Percentiles rank a stretch among this genome's conserved stretches.
Evolutionary conservation across 306 rosid genomes (phyloP).

Genomic region (Dryas octopetala): DNA sequence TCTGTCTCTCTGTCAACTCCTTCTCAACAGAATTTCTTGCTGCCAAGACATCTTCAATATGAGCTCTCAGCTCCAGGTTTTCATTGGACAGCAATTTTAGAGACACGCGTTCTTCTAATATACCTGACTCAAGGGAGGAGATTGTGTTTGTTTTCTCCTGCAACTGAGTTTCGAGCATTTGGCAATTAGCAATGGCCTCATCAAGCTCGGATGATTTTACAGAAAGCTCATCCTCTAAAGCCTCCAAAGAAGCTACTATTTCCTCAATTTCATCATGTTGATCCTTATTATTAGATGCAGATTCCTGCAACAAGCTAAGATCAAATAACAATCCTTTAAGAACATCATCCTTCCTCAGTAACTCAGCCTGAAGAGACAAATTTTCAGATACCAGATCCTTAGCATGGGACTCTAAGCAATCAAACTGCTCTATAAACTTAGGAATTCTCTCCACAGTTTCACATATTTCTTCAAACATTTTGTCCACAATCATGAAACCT

Average conservation of each 20-base stretch:
- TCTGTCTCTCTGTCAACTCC: slow-evolving; percentile 56
- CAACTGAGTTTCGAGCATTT: slow-evolving; percentile 62
- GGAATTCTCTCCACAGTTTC: slow-evolving; percentile 39
- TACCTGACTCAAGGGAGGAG: slow-evolving; percentile 54
- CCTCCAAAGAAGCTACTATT: slow-evolving; percentile 50
- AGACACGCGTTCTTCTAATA: slow-evolving; percentile 45
- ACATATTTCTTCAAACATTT: slow-evolving; percentile 32
- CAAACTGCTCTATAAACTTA: slow-evolving; percentile 36
- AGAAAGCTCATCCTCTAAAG: slow-evolving; percentile 63
- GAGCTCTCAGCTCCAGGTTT: slow-evolving; percentile 45
- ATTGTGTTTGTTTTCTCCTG: slow-evolving; percentile 51
- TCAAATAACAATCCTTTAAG: slow-evolving; percentile 81
- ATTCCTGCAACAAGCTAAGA: slow-evolving; percentile 91
- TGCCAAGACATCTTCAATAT: slow-evolving; percentile 49
- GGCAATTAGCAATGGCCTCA: slow-evolving; percentile 41
- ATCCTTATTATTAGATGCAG: slow-evolving; percentile 80
- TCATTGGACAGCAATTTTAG: slow-evolving; percentile 42
- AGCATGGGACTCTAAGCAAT: slow-evolving; percentile 41
- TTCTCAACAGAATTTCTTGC: slow-evolving; percentile 48
- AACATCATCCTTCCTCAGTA: slow-evolving; percentile 74
- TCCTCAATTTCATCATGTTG: slow-evolving; percentile 71
- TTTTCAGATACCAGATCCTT: slow-evolving; percentile 45
- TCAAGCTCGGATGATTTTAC: slow-evolving; percentile 68
- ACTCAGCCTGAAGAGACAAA: slow-evolving; percentile 53
- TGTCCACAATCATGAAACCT: slow-evolving; percentile 24